A percentile compares a stretch with the other conserved stretches of the same genome.
Conservation (phyloP, 371 early-diverging fungal species). For the Mortierella sp. region DNA sequence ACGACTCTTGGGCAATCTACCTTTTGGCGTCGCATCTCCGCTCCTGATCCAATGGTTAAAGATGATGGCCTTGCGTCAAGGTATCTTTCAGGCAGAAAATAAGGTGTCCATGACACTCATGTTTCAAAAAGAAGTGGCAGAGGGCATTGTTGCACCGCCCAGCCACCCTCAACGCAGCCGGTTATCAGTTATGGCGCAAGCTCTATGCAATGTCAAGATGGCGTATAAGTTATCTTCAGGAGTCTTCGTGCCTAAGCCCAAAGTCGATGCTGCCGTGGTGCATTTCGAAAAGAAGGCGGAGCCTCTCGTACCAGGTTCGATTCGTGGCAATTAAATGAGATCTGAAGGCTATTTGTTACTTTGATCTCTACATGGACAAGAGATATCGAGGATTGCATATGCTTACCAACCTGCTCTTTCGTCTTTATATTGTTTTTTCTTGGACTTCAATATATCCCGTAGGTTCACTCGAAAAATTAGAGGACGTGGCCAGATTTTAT, state of each 20-base stretch:
- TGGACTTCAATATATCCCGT: too few species aligned
- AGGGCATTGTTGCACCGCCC: conserved; percentile 72
- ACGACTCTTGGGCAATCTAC: conserved; percentile 83
- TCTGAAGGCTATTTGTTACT: neutral
- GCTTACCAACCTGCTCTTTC: too few species aligned
- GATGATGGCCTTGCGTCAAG: conserved; percentile 62
- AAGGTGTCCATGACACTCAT: conserved; percentile 80
- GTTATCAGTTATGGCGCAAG: conserved; percentile 80
- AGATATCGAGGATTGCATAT: too few species aligned
- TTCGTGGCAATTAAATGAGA: neutral
- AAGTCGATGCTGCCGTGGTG: conserved; percentile 81
- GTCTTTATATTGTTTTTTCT: neutral
- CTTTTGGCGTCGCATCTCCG: conserved; percentile 83
- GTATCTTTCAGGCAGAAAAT: conserved; percentile 66
- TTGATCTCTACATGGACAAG: too few species aligned
- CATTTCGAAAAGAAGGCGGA: conserved; percentile 66
- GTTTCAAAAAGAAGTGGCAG: conserved; percentile 90
- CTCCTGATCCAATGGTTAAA: conserved; percentile 82
- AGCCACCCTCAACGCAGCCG: conserved; percentile 71
- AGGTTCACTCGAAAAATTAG: conserved; percentile 64
- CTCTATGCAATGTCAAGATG: conserved; percentile 72
- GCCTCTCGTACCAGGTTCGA: conserved; percentile 56
- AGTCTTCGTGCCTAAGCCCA: conserved; percentile 81
- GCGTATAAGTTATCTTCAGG: conserved; percentile 72
- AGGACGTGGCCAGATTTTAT: conserved; percentile 72